Base-by-base conservation (phyloP, 371 early-diverging fungal species). In the Coemansia sp. region DNA sequence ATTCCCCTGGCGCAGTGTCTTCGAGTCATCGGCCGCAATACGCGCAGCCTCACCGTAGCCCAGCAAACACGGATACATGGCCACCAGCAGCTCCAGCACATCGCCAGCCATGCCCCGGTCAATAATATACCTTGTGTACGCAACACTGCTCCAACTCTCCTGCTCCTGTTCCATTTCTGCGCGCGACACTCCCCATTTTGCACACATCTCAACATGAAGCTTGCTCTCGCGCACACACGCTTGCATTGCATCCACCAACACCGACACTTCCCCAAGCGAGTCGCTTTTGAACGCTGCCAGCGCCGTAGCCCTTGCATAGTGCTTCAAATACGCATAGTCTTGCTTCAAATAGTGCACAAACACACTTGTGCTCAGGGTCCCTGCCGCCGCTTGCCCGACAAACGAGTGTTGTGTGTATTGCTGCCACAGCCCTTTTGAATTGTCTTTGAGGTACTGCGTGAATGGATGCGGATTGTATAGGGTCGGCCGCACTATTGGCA, bases 41-140 rank as follows among this genome's bases (percentile, higher is more conserved):
- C 76, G n/a, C 8, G 90, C 92, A 53, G 92, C 90, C 37, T 88
- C 88, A 52, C 91, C 92, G 68, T 93, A 93, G 16, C 94, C 94
- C 31, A 93, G 64, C 40, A 91, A 70, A 59, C 94, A 93, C 13
- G 94, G 90, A 1, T 88, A 87, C 78, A 93, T 85, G 18, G 92
- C 92, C 18, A 87, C 84, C 24, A 86, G 85, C 50, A 93, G 82
- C 61, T 93, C 92, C 5, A 93, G 68, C 37, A 85, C 70, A 67
- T 88, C 90, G n/a, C 92, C 92, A 5, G 85, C 82, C 22, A 85
- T 69, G 66, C 89, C 91, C 45, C 86, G 86, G 34, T 93, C 94
- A 26, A 92, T 69, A 5, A 91, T 88, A 71, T 84, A 93, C 11
- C 94, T 86, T 0, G 92, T 92, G 79, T 93, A 93, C 0, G 94